Evolutionary conservation across 1,284 basidiomycete species (phyloP), one percentile per base, ranked within the genome.

Genomic region (Apiotrichum sp.): DNA sequence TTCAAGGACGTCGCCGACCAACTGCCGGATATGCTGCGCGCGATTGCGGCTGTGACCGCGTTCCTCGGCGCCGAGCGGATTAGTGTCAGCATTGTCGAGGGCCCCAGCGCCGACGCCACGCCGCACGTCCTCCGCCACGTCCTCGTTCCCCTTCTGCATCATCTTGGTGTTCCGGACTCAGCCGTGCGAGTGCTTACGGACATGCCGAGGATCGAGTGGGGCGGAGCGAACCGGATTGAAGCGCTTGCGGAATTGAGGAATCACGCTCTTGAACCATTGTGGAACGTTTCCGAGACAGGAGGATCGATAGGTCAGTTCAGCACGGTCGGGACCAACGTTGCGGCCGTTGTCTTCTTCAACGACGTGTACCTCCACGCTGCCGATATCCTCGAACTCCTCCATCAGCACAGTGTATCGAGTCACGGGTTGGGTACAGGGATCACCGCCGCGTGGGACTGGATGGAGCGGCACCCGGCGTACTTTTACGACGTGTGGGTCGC

Each of bases 401-500:
- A 73, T 55, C 70, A 72, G 61, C 75, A 77, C 58, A 52, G 65
- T 7, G 52, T 48, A 16, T 61, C 62, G 8, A 64, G 65, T 29
- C 57, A 55, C 31, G 39, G 44, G 8, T 50, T 50, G 33, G 59
- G 57, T 13, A 66, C 70, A 10, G 69, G 67, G 13, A 71, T 77
- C 14, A 77, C 70, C 8, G 68, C 73, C 0, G 75, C 67, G 4
- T 70, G 73, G 71, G 75, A 77, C 56, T 77, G 72, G 73, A 70
- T 65, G 61, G 63, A 66, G 56, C 64, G 69, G 41, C 57, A 69
- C 34, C 74, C 74, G 13, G 70, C 66, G 29, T 70, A 74, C 50
- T 77, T 70, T 53, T 75, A 77, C 56, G 75, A 77, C 61, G 64
- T 77, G 34, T 77, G 75, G 75, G 75, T 75, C 0, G 73, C 66